Conservation (phyloP, 352 stramenopile species). For the Globisporangium heterothallicum region DNA sequence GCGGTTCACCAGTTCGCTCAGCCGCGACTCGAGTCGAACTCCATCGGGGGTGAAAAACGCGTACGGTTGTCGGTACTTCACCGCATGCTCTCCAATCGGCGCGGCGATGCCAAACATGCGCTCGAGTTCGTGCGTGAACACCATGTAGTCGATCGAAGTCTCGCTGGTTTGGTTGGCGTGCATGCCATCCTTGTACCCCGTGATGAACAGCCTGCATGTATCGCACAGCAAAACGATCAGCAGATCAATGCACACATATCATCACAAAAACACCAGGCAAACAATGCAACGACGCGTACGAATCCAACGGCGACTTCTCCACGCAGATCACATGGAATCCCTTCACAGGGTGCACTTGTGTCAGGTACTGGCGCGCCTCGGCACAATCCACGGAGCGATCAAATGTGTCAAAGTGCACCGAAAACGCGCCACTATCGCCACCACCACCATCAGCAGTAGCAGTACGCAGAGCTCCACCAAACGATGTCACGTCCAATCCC, state of each 20-base stretch:
- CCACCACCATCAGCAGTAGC: background rate
- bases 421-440: background rate
- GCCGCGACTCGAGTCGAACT: slow-evolving; percentile 23
- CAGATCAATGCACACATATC: background rate
- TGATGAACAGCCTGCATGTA: slow-evolving; percentile 28
- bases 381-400: slow-evolving; percentile 23
- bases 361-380: slow-evolving; percentile 37
- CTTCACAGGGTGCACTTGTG: slow-evolving; percentile 43
- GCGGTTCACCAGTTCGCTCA: slow-evolving; percentile 27
- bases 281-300: no score
- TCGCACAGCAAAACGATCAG: background rate
- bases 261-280: background rate
- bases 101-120: slow-evolving; percentile 25
- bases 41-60: slow-evolving; percentile 54
- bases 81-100: slow-evolving; percentile 17
- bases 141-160: slow-evolving; percentile 24
- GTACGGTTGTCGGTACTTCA: slow-evolving; percentile 58
- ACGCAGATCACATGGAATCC: slow-evolving; percentile 68
- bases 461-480: no score
- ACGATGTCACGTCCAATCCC: no score
- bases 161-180: slow-evolving; percentile 16
- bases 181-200: slow-evolving; percentile 56
- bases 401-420: background rate
- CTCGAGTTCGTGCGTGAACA: slow-evolving; percentile 30
- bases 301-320: slow-evolving; percentile 25